phyloP scores from a whole-genome alignment of 257 asterid genomes.

The Solanum appendiculatum region DNA sequence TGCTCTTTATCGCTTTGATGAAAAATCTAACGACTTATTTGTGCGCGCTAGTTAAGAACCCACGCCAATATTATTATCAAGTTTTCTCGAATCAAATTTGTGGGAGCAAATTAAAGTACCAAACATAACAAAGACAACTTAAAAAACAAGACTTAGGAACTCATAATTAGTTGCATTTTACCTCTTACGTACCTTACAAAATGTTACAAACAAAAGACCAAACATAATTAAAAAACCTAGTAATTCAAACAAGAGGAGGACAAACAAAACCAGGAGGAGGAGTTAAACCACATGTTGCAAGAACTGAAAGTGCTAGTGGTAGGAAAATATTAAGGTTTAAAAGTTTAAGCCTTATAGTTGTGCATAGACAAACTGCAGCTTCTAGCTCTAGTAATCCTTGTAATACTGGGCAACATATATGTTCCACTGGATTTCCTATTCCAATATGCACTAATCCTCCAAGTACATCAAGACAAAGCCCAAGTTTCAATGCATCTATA shows the following conservation, averaged over 20 bases:
- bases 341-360: conserved; percentile 66
- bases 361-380: conserved; percentile 88
- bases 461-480: conserved; percentile 81
- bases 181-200: background rate
- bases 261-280: conserved; percentile 91
- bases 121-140: background rate
- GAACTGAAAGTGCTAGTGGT: conserved; percentile 70
- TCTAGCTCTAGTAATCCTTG: conserved; percentile 81
- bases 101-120: background rate
- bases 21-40: too few relatives aligned
- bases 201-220: background rate
- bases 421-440: conserved; percentile 69
- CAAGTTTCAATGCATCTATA: conserved; percentile 69
- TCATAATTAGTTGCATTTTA: background rate
- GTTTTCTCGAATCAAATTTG: background rate
- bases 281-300: conserved; percentile 68
- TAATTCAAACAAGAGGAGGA: conserved; percentile 38
- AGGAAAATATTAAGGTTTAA: conserved; percentile 74
- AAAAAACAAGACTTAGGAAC: background rate
- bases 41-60: too few relatives aligned
- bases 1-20: background rate
- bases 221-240: background rate
- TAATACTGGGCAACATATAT: conserved; percentile 77
- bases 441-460: conserved; percentile 84
- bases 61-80: background rate